phyloP scores from a whole-genome alignment of 768 basidiomycete genomes.

The Candolleomyces efflorescens region DNA sequence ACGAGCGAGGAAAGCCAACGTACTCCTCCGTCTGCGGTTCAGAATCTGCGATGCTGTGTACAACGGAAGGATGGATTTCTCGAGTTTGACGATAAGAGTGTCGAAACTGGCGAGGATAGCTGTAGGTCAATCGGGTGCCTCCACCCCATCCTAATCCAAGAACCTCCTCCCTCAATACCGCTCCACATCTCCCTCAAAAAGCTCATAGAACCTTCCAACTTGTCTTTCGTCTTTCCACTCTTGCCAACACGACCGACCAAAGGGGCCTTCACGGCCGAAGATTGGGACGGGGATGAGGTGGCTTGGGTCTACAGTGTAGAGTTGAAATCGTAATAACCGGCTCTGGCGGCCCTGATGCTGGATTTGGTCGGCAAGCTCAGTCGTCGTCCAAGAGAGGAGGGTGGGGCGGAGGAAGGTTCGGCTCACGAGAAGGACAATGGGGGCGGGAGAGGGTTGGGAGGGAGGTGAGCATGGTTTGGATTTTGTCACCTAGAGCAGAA shows the following conservation, averaged over 20 bases:
- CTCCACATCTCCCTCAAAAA: no score
- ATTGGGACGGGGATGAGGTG: no score
- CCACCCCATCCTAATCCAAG: slow-evolving; percentile 66
- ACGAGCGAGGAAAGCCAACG: slow-evolving; percentile 19
- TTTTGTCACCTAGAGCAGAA: slow-evolving; percentile 86
- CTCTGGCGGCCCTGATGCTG: slow-evolving; percentile 76
- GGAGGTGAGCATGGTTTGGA: slow-evolving; percentile 57
- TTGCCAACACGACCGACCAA: no score
- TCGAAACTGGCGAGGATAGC: slow-evolving; percentile 86
- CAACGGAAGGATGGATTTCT: slow-evolving; percentile 82
- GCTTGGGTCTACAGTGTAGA: no score
- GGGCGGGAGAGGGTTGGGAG: slow-evolving; percentile 56
- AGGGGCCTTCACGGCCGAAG: no score
- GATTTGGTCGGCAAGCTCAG: slow-evolving; percentile 60
- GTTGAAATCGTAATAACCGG: no score
- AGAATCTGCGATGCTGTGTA: slow-evolving; percentile 74
- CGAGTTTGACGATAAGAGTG: slow-evolving; percentile 72
- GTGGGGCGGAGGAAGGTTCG: slow-evolving; percentile 49
- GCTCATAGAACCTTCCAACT: no score
- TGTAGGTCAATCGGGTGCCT: no score
- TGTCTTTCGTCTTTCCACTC: no score
- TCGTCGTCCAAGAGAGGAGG: no score
- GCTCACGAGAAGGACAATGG: slow-evolving; percentile 52
- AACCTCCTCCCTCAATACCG: slow-evolving; percentile 66
- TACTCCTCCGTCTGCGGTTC: slow-evolving; percentile 69